A percentile compares a stretch with the other conserved stretches of the same genome.
Conservation (phyloP, 108 stramenopile species). For the Cylindrotheca closterium region DNA sequence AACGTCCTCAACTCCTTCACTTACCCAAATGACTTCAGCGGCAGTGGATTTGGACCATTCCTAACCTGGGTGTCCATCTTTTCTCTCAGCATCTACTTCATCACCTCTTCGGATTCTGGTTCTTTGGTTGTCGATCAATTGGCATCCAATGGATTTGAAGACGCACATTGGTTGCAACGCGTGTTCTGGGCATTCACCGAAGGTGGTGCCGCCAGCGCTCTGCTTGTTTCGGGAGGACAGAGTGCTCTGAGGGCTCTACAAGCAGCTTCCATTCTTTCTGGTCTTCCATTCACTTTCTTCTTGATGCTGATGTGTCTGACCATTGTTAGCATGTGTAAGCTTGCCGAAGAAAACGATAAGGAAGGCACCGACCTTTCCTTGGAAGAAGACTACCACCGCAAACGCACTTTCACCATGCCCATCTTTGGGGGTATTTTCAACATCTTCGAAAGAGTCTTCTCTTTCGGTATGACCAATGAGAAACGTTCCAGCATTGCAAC, state of each 20-base stretch:
- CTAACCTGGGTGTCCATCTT: slow-evolving; percentile 38
- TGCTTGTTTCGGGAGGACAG: slow-evolving; percentile 42
- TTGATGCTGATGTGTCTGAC: slow-evolving; percentile 34
- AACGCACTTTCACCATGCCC: slow-evolving; percentile 30
- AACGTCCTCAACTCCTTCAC: slow-evolving; percentile 52
- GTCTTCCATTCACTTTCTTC: slow-evolving; percentile 57
- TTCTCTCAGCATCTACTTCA: slow-evolving; percentile 51
- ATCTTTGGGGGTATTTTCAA: slow-evolving; percentile 50
- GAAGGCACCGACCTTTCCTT: slow-evolving; percentile 6
- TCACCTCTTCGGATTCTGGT: slow-evolving; percentile 70
- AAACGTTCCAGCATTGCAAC: slow-evolving; percentile 15
- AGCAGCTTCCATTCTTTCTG: slow-evolving; percentile 55
- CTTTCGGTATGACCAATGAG: slow-evolving; percentile 22
- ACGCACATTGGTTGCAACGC: slow-evolving; percentile 54
- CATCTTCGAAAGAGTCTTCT: slow-evolving; percentile 36
- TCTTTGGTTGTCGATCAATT: slow-evolving; percentile 62
- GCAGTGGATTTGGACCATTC: slow-evolving; percentile 48
- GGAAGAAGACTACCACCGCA: slow-evolving; percentile 2
- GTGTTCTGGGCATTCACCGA: slow-evolving; percentile 66
- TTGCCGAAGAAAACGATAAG: slow-evolving; percentile 8
- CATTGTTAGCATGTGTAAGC: slow-evolving; percentile 28
- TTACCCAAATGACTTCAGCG: slow-evolving; percentile 36
- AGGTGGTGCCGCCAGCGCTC: slow-evolving; percentile 52
- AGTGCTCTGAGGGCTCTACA: slow-evolving; percentile 51
- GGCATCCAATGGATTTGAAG: slow-evolving; percentile 52